phyloP scores from a whole-genome alignment of 306 rosid species.

The Cucumis cinereus region DNA sequence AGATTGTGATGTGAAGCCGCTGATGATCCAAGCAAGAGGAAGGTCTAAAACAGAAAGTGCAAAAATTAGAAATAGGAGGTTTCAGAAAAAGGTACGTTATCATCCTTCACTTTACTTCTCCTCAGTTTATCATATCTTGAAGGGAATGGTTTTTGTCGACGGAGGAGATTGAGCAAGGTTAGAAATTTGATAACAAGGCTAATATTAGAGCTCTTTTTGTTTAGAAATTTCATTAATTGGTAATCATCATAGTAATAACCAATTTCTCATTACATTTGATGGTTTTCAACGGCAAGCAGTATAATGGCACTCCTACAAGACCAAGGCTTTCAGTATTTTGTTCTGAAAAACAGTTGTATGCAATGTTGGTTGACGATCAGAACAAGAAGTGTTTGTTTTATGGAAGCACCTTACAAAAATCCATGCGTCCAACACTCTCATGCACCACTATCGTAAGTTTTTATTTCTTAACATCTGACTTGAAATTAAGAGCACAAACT shows the following conservation, averaged over 20 bases:
- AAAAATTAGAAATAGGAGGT: slow-evolving; percentile 55
- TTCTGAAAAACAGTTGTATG: slow-evolving; percentile 74
- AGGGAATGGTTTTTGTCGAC: neutral
- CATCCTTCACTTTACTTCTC: neutral
- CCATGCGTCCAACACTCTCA: slow-evolving; percentile 31
- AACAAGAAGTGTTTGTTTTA: slow-evolving; percentile 72
- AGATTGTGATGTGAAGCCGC: slow-evolving; percentile 35
- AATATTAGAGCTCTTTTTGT: neutral
- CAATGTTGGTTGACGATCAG: slow-evolving; percentile 81
- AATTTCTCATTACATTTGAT: neutral
- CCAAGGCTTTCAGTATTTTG: slow-evolving; percentile 95
- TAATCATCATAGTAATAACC: neutral
- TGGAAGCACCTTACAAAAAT: slow-evolving; percentile 74
- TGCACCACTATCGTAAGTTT: slow-evolving; percentile 45
- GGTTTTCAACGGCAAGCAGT: slow-evolving; percentile 27
- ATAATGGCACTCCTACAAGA: slow-evolving; percentile 49
- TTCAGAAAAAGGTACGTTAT: slow-evolving; percentile 48
- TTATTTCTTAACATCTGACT: neutral
- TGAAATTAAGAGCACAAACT: neutral
- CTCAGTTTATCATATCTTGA: neutral
- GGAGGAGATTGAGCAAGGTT: neutral
- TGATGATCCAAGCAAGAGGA: slow-evolving; percentile 46
- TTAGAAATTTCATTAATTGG: neutral
- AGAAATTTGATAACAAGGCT: neutral
- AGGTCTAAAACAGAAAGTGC: slow-evolving; percentile 48